Evolutionary conservation across 2,329 filamentous ascomycete species (phyloP).

Genomic region (Botrytis galanthina): DNA sequence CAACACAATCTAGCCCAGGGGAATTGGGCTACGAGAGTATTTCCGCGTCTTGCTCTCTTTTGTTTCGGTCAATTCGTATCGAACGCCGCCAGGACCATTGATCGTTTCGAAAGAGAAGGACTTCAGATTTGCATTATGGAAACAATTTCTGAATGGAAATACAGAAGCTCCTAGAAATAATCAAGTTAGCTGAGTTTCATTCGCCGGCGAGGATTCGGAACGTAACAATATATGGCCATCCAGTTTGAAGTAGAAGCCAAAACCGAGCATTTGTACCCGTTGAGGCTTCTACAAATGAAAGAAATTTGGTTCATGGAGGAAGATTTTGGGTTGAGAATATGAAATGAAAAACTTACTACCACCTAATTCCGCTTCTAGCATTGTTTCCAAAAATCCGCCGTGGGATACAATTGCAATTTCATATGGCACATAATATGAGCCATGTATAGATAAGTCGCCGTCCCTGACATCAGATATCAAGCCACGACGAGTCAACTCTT

Average conservation of each 20-base stretch:
- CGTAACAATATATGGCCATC: accelerated
- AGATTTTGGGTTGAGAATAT: neutral
- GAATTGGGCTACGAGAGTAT: neutral
- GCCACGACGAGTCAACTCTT: neutral
- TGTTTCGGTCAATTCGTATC: neutral
- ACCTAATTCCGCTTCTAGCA: neutral
- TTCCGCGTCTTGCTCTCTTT: neutral
- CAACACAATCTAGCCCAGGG: neutral
- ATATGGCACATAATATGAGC: neutral
- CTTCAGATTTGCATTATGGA: neutral
- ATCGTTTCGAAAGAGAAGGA: neutral
- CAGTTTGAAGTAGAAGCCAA: neutral
- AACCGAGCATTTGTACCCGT: neutral
- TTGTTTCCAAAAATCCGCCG: neutral
- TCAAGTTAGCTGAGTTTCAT: neutral
- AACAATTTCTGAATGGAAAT: neutral
- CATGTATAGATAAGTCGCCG: neutral
- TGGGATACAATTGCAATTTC: conserved; percentile 7
- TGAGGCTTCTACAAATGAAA: neutral
- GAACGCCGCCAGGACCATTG: neutral
- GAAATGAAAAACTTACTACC: neutral
- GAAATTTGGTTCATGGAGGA: neutral
- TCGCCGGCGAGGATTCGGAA: accelerated
- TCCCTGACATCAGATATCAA: neutral
- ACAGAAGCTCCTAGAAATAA: neutral